Conservation (phyloP, 2,329 filamentous ascomycete genomes). For the Tetracladium maxilliforme region DNA sequence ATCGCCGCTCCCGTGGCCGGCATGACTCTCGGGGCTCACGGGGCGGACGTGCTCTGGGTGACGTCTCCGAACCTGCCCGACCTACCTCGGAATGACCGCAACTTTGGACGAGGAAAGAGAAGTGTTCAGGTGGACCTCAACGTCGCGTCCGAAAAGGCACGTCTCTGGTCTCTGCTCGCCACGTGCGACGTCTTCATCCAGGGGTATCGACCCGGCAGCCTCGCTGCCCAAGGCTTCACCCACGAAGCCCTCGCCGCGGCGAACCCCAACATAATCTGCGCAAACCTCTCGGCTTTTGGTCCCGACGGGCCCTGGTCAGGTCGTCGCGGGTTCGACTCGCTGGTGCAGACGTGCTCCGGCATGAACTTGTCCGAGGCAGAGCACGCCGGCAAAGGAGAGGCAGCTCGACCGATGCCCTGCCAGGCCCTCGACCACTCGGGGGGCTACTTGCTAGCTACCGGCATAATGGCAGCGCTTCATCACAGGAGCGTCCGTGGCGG, state of each 20-base stretch:
- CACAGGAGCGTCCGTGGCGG: constrained; percentile 26
- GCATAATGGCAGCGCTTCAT: constrained; percentile 34
- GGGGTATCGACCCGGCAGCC: constrained; percentile 29
- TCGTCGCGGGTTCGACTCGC: constrained; percentile 37
- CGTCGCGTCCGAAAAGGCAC: constrained; percentile 8
- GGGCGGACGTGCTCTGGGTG: constrained; percentile 23
- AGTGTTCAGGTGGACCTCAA: constrained; percentile 19
- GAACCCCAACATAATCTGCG: constrained; percentile 30
- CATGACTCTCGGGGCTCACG: constrained; percentile 20
- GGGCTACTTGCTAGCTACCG: constrained; percentile 38
- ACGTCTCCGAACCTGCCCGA: constrained; percentile 18
- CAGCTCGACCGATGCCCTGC: constrained; percentile 28
- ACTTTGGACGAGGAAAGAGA: constrained; percentile 20
- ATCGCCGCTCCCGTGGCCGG: constrained; percentile 21
- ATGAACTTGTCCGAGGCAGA: constrained; percentile 40
- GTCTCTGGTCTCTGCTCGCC: constrained; percentile 15
- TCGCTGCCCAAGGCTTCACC: constrained; percentile 26
- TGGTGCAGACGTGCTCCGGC: constrained; percentile 38
- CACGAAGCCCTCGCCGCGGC: constrained; percentile 18
- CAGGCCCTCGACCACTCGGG: constrained; percentile 41
- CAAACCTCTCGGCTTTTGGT: constrained; percentile 37
- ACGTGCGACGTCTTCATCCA: constrained; percentile 26
- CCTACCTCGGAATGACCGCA: constrained; percentile 17
- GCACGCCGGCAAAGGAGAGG: constrained; percentile 20
- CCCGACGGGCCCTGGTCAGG: constrained; percentile 26